phyloP scores from a whole-genome alignment of 2,329 filamentous ascomycete genomes.

The Dactylellina sp. region DNA sequence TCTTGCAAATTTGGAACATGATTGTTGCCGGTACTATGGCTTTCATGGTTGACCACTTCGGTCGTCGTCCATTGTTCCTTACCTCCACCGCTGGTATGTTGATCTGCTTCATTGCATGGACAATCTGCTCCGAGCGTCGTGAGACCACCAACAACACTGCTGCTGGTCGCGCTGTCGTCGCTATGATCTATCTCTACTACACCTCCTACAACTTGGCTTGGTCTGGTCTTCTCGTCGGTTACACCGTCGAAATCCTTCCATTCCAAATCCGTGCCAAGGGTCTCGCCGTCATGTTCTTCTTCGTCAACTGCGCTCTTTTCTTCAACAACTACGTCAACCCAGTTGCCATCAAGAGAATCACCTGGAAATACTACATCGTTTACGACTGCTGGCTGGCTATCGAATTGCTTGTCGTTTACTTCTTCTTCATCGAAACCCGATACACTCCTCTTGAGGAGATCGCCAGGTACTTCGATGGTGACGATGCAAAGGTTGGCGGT shows the following conservation, averaged over 20 bases:
- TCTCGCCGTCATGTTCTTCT: conserved; percentile 66
- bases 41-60: conserved; percentile 60
- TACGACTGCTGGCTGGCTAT: conserved; percentile 65
- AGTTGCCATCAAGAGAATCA: conserved; percentile 64
- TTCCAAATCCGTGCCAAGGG: conserved; percentile 66
- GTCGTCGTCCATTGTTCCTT: conserved; percentile 64
- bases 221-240: conserved; percentile 65
- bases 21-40: conserved; percentile 60
- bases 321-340: conserved; percentile 68
- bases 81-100: conserved; percentile 64
- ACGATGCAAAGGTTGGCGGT: conserved; percentile 62
- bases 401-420: conserved; percentile 65
- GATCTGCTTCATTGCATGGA: conserved; percentile 64
- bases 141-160: conserved; percentile 58
- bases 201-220: conserved; percentile 64
- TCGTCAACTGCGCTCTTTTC: conserved; percentile 67
- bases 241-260: conserved; percentile 66
- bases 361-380: conserved; percentile 66
- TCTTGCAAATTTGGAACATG: conserved; percentile 61
- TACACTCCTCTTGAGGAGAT: conserved; percentile 66
- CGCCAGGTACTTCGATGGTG: conserved; percentile 66
- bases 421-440: conserved; percentile 66
- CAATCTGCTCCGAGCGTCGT: conserved; percentile 63
- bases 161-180: conserved; percentile 61
- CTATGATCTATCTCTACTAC: conserved; percentile 63